Conservation (phyloP, 257 asterid genomes). For the Linderniella brevidens region DNA sequence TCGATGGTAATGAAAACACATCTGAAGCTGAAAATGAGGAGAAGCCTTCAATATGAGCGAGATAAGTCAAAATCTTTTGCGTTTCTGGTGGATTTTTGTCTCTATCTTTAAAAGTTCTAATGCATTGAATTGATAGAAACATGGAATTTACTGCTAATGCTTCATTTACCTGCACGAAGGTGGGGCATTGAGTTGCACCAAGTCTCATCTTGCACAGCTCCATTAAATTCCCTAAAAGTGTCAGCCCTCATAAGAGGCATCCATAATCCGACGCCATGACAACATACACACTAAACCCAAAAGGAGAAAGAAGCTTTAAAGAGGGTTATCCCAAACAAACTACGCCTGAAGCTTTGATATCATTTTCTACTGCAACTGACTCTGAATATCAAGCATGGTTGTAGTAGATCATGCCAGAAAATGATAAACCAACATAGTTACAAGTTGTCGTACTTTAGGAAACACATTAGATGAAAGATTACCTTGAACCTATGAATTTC, state of each 20-base stretch:
- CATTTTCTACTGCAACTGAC: slow-evolving; percentile 48
- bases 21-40: slow-evolving; percentile 27
- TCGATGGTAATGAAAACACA: slow-evolving; percentile 17
- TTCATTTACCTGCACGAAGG: no score
- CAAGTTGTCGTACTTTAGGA: background rate
- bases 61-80: slow-evolving; percentile 6
- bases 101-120: no score
- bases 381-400: slow-evolving; percentile 22
- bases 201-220: no score
- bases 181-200: no score
- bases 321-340: slow-evolving; percentile 82
- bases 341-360: slow-evolving; percentile 34
- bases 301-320: slow-evolving; percentile 28
- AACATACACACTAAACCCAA: background rate
- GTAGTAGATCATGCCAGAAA: background rate
- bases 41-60: slow-evolving; percentile 27
- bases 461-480: background rate
- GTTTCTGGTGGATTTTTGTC: no score
- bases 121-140: no score
- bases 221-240: no score
- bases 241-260: no score
- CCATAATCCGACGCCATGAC: background rate
- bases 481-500: slow-evolving; percentile 94
- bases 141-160: no score
- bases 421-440: background rate